phyloP scores from a whole-genome alignment of 148 eudicot species.

The Vaccinium vitisidaea region DNA sequence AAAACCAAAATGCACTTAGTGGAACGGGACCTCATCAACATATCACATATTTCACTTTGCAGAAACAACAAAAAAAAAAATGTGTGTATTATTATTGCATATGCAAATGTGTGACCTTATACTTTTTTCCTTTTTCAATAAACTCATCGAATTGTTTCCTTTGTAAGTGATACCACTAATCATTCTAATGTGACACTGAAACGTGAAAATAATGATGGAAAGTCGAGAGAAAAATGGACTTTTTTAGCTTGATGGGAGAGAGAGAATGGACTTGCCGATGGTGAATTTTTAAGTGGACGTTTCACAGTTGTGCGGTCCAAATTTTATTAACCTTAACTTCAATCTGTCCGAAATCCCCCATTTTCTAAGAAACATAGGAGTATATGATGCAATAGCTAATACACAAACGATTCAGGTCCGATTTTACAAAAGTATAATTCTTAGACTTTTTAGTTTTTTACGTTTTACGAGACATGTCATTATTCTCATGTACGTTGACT shows the following conservation, averaged over 20 bases:
- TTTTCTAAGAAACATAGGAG: not conserved
- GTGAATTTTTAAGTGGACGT: not conserved
- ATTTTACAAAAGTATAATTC: too few relatives aligned
- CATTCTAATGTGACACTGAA: not conserved
- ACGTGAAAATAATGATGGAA: not conserved
- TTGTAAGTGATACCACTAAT: not conserved
- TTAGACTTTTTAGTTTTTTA: too few relatives aligned
- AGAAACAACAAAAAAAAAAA: not conserved
- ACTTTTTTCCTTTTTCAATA: not conserved
- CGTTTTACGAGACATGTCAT: too few relatives aligned
- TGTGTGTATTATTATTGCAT: not conserved
- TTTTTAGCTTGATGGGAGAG: not conserved
- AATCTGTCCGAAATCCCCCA: not conserved
- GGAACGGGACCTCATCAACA: too few relatives aligned
- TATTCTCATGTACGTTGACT: too few relatives aligned
- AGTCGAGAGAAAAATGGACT: not conserved
- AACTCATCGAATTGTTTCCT: not conserved
- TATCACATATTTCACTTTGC: too few relatives aligned
- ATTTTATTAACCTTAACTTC: not conserved
- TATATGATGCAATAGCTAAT: too few relatives aligned
- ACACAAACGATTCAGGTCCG: too few relatives aligned
- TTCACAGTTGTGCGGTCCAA: not conserved
- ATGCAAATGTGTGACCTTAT: not conserved
- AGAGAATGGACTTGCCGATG: not conserved
- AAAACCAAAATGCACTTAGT: too few relatives aligned